phyloP scores from a whole-genome alignment of 176 grass and related monocot genomes.

The Aegilops umbellulata region DNA sequence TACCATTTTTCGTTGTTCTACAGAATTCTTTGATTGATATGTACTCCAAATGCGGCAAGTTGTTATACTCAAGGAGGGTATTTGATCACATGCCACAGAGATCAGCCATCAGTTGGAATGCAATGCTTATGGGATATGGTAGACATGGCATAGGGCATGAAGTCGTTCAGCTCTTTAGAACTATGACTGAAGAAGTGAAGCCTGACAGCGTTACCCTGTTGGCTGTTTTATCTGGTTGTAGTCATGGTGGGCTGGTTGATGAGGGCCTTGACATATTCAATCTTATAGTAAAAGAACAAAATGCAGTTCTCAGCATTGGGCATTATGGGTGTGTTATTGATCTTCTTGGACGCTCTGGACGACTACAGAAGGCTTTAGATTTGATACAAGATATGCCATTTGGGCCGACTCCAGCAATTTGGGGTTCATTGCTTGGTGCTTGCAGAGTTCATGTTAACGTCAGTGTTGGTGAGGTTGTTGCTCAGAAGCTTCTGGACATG shows the following conservation, averaged over 20 bases:
- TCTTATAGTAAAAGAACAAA: slow-evolving; percentile 56
- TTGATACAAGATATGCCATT: slow-evolving; percentile 61
- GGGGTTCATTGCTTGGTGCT: slow-evolving; percentile 67
- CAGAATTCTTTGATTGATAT: slow-evolving; percentile 83
- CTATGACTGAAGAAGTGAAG: slow-evolving; percentile 47
- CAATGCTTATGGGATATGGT: slow-evolving; percentile 66
- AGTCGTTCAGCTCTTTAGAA: slow-evolving; percentile 54
- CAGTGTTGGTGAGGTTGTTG: slow-evolving; percentile 53
- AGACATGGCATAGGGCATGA: slow-evolving; percentile 67
- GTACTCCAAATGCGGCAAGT: slow-evolving; percentile 72
- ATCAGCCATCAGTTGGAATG: slow-evolving; percentile 73
- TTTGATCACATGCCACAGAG: slow-evolving; percentile 66
- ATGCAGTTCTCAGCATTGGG: slow-evolving; percentile 30
- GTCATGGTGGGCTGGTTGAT: slow-evolving; percentile 65
- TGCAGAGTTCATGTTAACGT: slow-evolving; percentile 68
- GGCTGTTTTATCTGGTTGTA: slow-evolving; percentile 63
- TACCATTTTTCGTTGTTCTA: slow-evolving; percentile 58
- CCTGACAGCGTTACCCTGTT: slow-evolving; percentile 63
- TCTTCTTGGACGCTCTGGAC: slow-evolving; percentile 74
- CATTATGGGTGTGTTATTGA: slow-evolving; percentile 77
- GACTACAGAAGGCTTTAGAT: slow-evolving; percentile 50
- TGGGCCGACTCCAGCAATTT: slow-evolving; percentile 62
- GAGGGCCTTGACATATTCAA: slow-evolving; percentile 67
- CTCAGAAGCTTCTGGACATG: slow-evolving; percentile 63
- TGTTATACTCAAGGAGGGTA: slow-evolving; percentile 58